Conservation (phyloP, 306 rosid species). For the Argentina anserina region DNA sequence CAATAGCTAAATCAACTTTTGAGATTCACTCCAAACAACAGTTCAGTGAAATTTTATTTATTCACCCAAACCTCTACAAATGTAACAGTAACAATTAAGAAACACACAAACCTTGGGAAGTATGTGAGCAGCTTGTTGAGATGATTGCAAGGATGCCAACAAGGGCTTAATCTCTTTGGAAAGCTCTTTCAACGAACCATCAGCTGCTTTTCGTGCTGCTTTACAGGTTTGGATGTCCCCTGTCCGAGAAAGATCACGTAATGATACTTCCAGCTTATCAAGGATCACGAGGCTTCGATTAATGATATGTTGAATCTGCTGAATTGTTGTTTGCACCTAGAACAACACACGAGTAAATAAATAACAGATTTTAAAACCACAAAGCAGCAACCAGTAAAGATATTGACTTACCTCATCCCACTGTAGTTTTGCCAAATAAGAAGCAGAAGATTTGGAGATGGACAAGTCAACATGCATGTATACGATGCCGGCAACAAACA, state of each 20-base stretch:
- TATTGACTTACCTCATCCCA: constrained; percentile 80
- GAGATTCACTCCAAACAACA: background rate
- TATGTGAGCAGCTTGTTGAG: constrained; percentile 74
- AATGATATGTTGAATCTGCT: constrained; percentile 50
- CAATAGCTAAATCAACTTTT: background rate
- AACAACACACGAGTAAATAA: constrained; percentile 20
- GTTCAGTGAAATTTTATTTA: background rate
- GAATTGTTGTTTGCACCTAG: constrained; percentile 78
- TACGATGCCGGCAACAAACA: constrained; percentile 69
- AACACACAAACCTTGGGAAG: constrained; percentile 63
- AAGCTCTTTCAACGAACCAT: constrained; percentile 74
- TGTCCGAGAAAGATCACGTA: constrained; percentile 83
- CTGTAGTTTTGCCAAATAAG: constrained; percentile 86
- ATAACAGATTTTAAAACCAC: constrained; percentile 3
- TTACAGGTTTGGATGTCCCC: constrained; percentile 87
- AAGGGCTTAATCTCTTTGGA: constrained; percentile 77
- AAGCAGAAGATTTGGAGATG: constrained; percentile 87
- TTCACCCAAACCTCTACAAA: background rate
- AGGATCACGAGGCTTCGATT: constrained; percentile 60
- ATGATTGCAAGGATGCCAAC: constrained; percentile 65
- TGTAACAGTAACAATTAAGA: constrained; percentile 7
- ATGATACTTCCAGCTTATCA: constrained; percentile 81
- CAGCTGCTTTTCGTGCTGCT: constrained; percentile 84
- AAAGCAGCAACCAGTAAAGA: constrained; percentile 15
- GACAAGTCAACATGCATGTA: constrained; percentile 82